Evolutionary conservation across 164 flowering plant genomes (phyloP).

Genomic region (Vitis riparia): DNA sequence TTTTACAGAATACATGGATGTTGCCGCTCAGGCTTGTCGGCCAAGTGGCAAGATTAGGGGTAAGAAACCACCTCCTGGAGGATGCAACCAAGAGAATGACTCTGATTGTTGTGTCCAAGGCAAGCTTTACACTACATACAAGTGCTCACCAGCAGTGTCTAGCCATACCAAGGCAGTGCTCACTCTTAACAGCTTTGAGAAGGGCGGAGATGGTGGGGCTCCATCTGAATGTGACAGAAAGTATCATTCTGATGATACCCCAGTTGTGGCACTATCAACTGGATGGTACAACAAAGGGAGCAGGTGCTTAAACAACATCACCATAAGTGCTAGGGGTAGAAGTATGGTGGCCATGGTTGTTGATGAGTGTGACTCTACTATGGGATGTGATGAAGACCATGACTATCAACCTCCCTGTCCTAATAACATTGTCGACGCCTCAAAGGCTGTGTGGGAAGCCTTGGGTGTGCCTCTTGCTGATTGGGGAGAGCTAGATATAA

Average conservation of each 20-base stretch:
- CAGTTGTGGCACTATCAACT: constrained; percentile 15
- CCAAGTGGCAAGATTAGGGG: constrained; percentile 28
- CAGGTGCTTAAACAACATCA: constrained; percentile 19
- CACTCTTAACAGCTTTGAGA: constrained; percentile 29
- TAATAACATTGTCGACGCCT: constrained; percentile 40
- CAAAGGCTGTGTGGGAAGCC: constrained; percentile 34
- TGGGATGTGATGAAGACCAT: constrained; percentile 19
- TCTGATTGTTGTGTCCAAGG: constrained; percentile 28
- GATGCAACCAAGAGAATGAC: constrained; percentile 26
- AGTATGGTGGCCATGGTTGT: constrained; percentile 21
- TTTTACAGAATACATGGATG: neutral
- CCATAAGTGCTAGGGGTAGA: constrained; percentile 11
- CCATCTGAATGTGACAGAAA: constrained; percentile 26
- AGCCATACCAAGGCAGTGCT: constrained; percentile 21
- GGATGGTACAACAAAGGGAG: constrained; percentile 17
- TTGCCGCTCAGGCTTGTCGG: constrained; percentile 3
- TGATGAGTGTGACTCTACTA: constrained; percentile 21
- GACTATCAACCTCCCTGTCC: constrained; percentile 31
- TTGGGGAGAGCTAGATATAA: constrained; percentile 20
- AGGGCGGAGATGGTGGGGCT: constrained; percentile 28
- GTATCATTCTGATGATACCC: constrained; percentile 18
- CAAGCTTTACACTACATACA: constrained; percentile 21
- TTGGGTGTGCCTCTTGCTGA: constrained; percentile 25
- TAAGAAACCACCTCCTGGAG: constrained; percentile 17
- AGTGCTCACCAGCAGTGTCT: constrained; percentile 34